Evolutionary conservation across 495 filamentous ascomycete species (phyloP).

Genomic region (Hypomontagnella submonticulosa): DNA sequence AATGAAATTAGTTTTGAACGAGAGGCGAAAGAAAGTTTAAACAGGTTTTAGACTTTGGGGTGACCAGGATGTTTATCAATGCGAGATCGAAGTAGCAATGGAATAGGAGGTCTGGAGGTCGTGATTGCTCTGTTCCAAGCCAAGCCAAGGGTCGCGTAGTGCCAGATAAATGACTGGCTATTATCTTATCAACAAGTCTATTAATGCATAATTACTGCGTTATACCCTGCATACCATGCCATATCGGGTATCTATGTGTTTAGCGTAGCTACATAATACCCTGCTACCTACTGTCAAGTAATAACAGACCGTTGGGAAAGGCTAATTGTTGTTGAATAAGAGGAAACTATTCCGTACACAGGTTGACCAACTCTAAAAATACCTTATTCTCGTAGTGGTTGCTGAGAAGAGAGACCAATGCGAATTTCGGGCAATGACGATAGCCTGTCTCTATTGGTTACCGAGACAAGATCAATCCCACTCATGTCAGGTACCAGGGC

Average conservation of each 20-base stretch:
- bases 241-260: neutral
- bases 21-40: slow-evolving; percentile 30
- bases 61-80: slow-evolving; percentile 41
- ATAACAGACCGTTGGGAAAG: slow-evolving; percentile 5
- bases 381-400: neutral
- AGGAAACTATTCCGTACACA: neutral
- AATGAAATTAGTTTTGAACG: slow-evolving; percentile 13
- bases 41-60: slow-evolving; percentile 33
- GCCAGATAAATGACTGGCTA: slow-evolving; percentile 23
- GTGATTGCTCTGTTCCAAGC: neutral
- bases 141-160: slow-evolving; percentile 21
- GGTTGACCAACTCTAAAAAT: slow-evolving; percentile 25
- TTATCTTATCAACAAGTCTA: slow-evolving; percentile 18
- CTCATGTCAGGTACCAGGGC: neutral
- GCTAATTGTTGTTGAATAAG: slow-evolving; percentile 11
- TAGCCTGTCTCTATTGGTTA: slow-evolving; percentile 14
- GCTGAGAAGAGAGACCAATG: slow-evolving; percentile 1
- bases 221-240: neutral
- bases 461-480: neutral
- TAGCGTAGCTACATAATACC: neutral
- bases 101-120: slow-evolving; percentile 17
- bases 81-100: slow-evolving; percentile 29
- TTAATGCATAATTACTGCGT: neutral
- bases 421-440: slow-evolving; percentile 13
- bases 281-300: too few relatives aligned